Conservation (phyloP, 2,329 filamentous ascomycete genomes). For the Apiospora pterosperma region DNA sequence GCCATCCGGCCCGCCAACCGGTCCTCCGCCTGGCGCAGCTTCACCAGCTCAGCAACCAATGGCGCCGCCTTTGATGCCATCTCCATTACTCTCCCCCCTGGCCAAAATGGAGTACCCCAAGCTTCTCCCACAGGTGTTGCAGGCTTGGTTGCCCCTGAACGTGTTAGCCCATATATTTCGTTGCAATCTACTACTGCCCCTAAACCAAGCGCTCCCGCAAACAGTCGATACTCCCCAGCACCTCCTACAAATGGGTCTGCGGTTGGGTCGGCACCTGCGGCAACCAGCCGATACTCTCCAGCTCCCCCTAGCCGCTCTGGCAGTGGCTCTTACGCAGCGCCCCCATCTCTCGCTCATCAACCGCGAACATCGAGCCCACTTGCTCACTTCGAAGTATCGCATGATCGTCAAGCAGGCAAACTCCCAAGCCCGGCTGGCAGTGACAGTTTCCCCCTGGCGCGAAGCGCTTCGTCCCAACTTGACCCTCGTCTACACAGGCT, state of each 20-base stretch:
- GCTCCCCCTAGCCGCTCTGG: conserved; percentile 40
- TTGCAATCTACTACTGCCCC: conserved; percentile 35
- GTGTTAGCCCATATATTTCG: conserved; percentile 50
- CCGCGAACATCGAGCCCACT: conserved; percentile 64
- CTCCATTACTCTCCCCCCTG: conserved; percentile 13
- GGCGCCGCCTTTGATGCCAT: conserved; percentile 15
- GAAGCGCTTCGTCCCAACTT: conserved; percentile 50
- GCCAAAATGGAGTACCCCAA: conserved; percentile 19
- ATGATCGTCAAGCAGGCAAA: conserved; percentile 33
- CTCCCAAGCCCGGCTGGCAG: conserved; percentile 27
- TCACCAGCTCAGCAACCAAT: conserved; percentile 17
- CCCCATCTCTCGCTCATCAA: conserved; percentile 52
- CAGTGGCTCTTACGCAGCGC: conserved; percentile 39
- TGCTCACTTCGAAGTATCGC: conserved; percentile 58
- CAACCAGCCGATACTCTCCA: conserved; percentile 53
- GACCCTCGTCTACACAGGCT: conserved; percentile 53
- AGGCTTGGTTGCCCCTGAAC: conserved; percentile 49
- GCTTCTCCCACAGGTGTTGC: conserved; percentile 8
- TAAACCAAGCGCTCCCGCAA: conserved; percentile 25
- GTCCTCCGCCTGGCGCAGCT: conserved; percentile 13
- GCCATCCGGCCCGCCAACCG: conserved; percentile 28
- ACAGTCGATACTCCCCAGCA: conserved; percentile 60
- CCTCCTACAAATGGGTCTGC: conserved; percentile 38
- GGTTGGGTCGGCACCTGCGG: conserved; percentile 28
- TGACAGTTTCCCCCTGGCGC: conserved; percentile 41